Base-by-base conservation (phyloP, 1,284 basidiomycete genomes). In the Boletellus deceptivus region DNA sequence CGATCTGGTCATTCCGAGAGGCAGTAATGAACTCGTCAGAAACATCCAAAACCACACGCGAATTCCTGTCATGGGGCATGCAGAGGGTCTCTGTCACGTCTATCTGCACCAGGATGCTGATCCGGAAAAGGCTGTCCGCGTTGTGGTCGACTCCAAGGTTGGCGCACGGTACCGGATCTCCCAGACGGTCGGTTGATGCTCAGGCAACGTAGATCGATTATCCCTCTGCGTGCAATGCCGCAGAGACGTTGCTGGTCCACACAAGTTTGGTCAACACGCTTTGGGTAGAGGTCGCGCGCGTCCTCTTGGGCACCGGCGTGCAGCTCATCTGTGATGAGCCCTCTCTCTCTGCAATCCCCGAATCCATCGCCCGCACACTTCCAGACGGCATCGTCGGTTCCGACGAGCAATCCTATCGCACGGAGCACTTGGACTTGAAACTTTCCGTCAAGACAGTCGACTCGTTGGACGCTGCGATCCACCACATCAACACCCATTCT, bases 61-160 rank as follows among this genome's bases (percentile, higher is more conserved):
- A 49, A 98, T 99, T 57, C 89, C 97, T 2, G 97, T 99, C 41
- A 98, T 99, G 94, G 97, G 97, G 1, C 97, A 99, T 65, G 96
- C 97, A 4, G 96, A 99, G 69, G 96, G 96, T 0, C 73, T 98
- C 9, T 99, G 96, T 68, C 80, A 86, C 6, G 84, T 95, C 1
- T 98, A 89, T 69, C 72, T 99, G 3, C 96, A 99, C 69, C 83
- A 89, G 57, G 78, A 79, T 34, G 96, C 95, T 0, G 81, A 89
- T 59, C 61, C 75, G 39, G 78, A 82, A 43, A 97, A 93, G 68
- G 91, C 93, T 0, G 73, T 89, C 33, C 78, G 92, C 14, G 79
- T 98, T 8, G 83, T 89, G 0, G 73, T 97, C 6, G 97, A 99
- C 70, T 89, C 93, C 13, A 99, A 99, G 80, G 94, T 94, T 55